Conservation (phyloP, 2,329 filamentous ascomycete genomes). For the Polychaeton citri region DNA sequence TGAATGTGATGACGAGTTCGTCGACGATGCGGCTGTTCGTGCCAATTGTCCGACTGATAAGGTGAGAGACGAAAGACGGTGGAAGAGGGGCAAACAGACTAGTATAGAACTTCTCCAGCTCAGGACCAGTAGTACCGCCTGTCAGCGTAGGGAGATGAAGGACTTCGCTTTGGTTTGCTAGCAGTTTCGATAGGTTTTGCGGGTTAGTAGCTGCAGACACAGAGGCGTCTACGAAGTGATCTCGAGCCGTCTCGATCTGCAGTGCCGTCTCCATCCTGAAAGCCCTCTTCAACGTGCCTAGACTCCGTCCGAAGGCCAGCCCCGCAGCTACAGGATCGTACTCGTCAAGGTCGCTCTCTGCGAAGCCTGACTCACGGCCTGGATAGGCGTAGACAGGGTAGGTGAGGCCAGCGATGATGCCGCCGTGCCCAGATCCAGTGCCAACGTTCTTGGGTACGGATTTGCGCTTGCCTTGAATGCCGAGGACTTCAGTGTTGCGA, state of each 20-base stretch:
- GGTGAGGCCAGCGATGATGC: slow-evolving; percentile 28
- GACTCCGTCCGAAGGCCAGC: slow-evolving; percentile 55
- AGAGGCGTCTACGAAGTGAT: slow-evolving; percentile 18
- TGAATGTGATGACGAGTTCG: slow-evolving; percentile 44
- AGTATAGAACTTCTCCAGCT: slow-evolving; percentile 39
- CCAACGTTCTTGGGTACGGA: slow-evolving; percentile 36
- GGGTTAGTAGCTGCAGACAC: slow-evolving; percentile 20
- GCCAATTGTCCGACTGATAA: slow-evolving; percentile 46
- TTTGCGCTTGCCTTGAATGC: slow-evolving; percentile 38
- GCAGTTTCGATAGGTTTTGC: slow-evolving; percentile 25
- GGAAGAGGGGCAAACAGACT: slow-evolving; percentile 42
- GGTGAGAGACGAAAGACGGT: slow-evolving; percentile 38
- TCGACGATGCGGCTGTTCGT: slow-evolving; percentile 44
- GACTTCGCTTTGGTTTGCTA: slow-evolving; percentile 24
- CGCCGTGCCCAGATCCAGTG: slow-evolving; percentile 37
- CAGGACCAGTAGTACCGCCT: slow-evolving; percentile 29
- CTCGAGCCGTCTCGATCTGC: slow-evolving; percentile 31
- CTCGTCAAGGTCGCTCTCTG: slow-evolving; percentile 55
- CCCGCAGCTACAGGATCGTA: slow-evolving; percentile 51
- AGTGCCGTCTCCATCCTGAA: slow-evolving; percentile 35
- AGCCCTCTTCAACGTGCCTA: slow-evolving; percentile 46
- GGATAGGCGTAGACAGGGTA: slow-evolving; percentile 42
- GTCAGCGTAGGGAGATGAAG: slow-evolving; percentile 34
- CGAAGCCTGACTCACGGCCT: slow-evolving; percentile 50
- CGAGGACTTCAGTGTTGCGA: slow-evolving; percentile 36